phyloP scores from a whole-genome alignment of 2,329 filamentous ascomycete genomes.

The Seiridium unicorne region DNA sequence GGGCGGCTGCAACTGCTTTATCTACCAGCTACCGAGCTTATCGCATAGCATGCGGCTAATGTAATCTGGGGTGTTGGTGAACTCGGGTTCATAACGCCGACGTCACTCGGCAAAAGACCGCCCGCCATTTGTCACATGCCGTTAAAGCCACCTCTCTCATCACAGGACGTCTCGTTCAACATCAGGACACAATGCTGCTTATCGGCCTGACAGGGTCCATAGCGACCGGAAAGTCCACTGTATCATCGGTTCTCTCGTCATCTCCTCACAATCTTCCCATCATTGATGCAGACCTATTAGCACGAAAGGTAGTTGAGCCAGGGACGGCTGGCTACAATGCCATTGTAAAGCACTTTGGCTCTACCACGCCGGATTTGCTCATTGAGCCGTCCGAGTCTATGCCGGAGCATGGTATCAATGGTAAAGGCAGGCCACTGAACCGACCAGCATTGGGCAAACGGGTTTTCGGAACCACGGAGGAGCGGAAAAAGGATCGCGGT shows the following conservation, averaged over 20 bases:
- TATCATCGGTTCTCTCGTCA: slow-evolving; percentile 76
- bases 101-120: neutral
- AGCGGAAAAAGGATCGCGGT: slow-evolving; percentile 67
- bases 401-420: slow-evolving; percentile 52
- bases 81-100: neutral
- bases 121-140: no score
- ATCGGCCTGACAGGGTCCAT: slow-evolving; percentile 97
- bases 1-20: no score
- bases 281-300: slow-evolving; percentile 90
- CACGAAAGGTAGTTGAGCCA: slow-evolving; percentile 90
- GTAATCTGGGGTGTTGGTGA: neutral
- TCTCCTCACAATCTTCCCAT: slow-evolving; percentile 84
- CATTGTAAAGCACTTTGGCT: slow-evolving; percentile 78
- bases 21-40: neutral
- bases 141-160: no score
- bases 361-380: slow-evolving; percentile 83
- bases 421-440: slow-evolving; percentile 75
- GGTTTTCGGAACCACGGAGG: slow-evolving; percentile 79
- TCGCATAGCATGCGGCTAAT: neutral
- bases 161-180: neutral
- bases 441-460: slow-evolving; percentile 78
- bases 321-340: slow-evolving; percentile 80
- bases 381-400: slow-evolving; percentile 54
- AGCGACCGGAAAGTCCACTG: slow-evolving; percentile 96
- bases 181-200: slow-evolving; percentile 67